These are phyloP conservation scores for Fraxinus dipetala DNA, from an alignment of 305 asterid species.

Conservation along the genomic window DNA sequence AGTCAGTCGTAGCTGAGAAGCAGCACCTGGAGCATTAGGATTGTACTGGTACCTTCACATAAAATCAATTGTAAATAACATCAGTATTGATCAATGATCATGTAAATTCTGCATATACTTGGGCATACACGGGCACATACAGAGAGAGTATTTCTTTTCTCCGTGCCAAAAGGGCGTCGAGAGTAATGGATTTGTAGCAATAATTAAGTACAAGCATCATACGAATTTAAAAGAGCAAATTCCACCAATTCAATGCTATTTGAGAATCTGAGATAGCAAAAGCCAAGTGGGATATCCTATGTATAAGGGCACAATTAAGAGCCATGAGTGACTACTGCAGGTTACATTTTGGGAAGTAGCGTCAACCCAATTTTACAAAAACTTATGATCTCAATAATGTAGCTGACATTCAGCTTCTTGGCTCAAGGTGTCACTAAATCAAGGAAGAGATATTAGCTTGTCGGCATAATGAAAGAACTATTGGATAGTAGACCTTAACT, in stretches of 20 bases:
- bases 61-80: slow-evolving; percentile 16
- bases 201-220: background rate
- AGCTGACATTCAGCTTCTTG: background rate
- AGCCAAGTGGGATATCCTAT: background rate
- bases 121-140: background rate
- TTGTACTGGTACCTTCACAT: slow-evolving; percentile 64
- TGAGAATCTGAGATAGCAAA: background rate
- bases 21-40: slow-evolving; percentile 74
- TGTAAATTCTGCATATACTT: background rate
- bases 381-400: background rate
- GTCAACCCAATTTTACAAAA: background rate
- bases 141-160: background rate
- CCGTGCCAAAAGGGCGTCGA: background rate
- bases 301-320: background rate
- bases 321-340: background rate
- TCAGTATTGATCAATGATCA: background rate
- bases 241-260: background rate
- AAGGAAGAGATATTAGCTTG: background rate
- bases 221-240: background rate
- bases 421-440: background rate
- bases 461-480: background rate
- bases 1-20: slow-evolving; percentile 80
- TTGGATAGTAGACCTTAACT: background rate
- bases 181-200: background rate
- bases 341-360: background rate